Conservation (phyloP, 176 grass and related monocot genomes). For the Saccharum officinarum region DNA sequence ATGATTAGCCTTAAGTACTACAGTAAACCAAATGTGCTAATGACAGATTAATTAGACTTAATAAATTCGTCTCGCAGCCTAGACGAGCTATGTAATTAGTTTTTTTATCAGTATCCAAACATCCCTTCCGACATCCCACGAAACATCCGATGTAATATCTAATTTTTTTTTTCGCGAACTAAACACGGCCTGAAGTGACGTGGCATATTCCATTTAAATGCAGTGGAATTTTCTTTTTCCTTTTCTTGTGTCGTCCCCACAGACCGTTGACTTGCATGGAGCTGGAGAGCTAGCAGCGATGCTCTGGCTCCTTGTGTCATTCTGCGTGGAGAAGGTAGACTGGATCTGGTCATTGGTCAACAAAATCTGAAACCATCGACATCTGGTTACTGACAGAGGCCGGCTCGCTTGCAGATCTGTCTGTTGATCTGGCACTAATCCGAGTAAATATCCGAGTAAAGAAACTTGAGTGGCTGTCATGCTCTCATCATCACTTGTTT, state of each 20-base stretch:
- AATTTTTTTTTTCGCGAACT: too few relatives aligned
- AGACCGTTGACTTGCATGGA: slow-evolving; percentile 25
- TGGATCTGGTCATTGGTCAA: slow-evolving; percentile 11
- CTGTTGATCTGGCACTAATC: slow-evolving; percentile 14
- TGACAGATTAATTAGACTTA: too few relatives aligned
- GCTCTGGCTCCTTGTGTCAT: not conserved
- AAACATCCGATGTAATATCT: too few relatives aligned
- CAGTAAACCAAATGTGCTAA: too few relatives aligned
- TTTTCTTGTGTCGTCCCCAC: not conserved
- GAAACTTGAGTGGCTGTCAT: slow-evolving; percentile 28
- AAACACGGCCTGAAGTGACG: too few relatives aligned
- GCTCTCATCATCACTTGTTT: slow-evolving; percentile 19
- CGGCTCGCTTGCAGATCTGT: not conserved
- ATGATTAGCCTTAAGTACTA: too few relatives aligned
- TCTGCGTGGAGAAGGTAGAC: not conserved
- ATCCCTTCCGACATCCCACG: too few relatives aligned
- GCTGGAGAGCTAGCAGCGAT: not conserved
- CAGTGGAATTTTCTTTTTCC: not conserved
- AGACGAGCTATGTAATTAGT: too few relatives aligned
- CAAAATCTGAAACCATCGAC: slow-evolving; percentile 5
- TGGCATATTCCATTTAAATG: not conserved
- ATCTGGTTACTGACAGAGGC: not conserved
- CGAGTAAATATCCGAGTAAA: not conserved
- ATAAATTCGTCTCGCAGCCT: too few relatives aligned
- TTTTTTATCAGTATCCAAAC: too few relatives aligned